Conservation (phyloP, 1,284 basidiomycete genomes). For the Irpex rosettiformis region DNA sequence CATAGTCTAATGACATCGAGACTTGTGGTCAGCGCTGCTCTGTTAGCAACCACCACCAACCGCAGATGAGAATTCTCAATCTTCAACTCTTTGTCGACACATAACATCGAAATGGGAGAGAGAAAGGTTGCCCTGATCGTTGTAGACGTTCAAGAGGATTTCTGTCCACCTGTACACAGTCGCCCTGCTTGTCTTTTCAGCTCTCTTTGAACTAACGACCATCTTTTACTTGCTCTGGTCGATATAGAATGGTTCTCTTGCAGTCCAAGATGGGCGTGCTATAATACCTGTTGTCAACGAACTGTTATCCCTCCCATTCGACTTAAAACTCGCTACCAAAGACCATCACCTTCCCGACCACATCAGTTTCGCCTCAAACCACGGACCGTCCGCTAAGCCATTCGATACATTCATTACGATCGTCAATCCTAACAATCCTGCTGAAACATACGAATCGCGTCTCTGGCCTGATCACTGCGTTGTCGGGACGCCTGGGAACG, state of each 20-base stretch:
- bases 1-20: not conserved
- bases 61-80: not conserved
- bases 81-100: not conserved
- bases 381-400: slow-evolving; percentile 32
- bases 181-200: not conserved
- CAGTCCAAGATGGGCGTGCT: slow-evolving; percentile 42
- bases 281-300: slow-evolving; percentile 44
- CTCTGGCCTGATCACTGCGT: slow-evolving; percentile 67
- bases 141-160: slow-evolving; percentile 64
- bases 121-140: slow-evolving; percentile 40
- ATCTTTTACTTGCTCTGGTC: not conserved
- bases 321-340: slow-evolving; percentile 43
- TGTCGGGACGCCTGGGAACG: slow-evolving; percentile 37
- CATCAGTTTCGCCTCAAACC: slow-evolving; percentile 62
- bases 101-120: not conserved
- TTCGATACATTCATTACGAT: slow-evolving; percentile 38
- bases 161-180: slow-evolving; percentile 52
- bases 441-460: slow-evolving; percentile 37
- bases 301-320: slow-evolving; percentile 39
- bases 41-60: not conserved
- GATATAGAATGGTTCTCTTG: slow-evolving; percentile 43
- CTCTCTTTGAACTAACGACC: slow-evolving; percentile 4
- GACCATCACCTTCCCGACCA: slow-evolving; percentile 56
- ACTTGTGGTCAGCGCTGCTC: not conserved
- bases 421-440: slow-evolving; percentile 28